Evolutionary conservation across 805 yeast species (phyloP), one percentile per base, ranked within the genome.

Genomic region (Yamadazyma kitorensis): DNA sequence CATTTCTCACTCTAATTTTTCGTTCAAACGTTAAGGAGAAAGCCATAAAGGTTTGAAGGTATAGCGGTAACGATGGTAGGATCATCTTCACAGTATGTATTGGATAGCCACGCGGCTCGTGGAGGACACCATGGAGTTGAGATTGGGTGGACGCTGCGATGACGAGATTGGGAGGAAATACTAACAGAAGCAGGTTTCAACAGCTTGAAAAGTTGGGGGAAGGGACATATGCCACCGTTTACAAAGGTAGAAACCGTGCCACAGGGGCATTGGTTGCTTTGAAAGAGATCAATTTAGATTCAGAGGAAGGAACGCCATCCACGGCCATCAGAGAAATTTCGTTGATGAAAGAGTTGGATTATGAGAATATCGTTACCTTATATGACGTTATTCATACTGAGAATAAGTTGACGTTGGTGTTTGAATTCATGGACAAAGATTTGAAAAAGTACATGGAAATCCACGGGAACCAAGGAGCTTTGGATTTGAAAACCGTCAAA

Each of bases 211-310:
- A 86, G 65, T 73, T 86, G 24, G 96, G 96, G 25, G 96, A 86
- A 63, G 96, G 96, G 31, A 86, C 98, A 1, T 93, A 93, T 63
- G 98, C 98, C 50, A 94, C 96, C n/a, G 98, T 93, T 21, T 93
- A 91, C 68, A 93, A 91, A 53, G 98, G 85, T 25, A 77, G 87
- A 54, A 93, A 86, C 58, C 77, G 86, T 43, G 78, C 81, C 51
- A 82, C 89, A 18, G 96, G 88, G 32, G 88, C 86, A 36, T 71
- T 89, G 13, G 98, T 93, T 13, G 98, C 98, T 0, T 69, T 93
- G 51, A 93, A 93, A 57, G 98, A 93, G 58, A 93, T 93, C 63
- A 85, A 84, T 51, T 70, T 91, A 41, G 98, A 93, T 55, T 82
- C 94, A 33, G 98, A 93, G 54, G 97, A 93, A 64, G 98, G 98